Evolutionary conservation across 192 early-diverging fungal genomes (phyloP), one percentile per base, ranked within the genome.

Genomic region (Coemansia sp.): DNA sequence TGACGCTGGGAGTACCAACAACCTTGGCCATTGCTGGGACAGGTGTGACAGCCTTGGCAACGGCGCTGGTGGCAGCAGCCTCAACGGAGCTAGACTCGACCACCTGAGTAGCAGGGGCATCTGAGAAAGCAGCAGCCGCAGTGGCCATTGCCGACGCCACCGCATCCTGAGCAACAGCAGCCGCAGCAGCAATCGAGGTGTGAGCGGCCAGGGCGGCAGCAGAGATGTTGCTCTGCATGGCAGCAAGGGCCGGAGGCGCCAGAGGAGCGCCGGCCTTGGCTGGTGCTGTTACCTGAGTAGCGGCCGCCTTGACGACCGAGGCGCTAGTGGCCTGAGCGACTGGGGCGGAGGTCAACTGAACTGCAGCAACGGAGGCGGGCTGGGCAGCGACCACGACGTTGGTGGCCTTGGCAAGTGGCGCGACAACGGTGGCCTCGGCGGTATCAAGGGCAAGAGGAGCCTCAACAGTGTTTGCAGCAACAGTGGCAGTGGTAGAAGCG

Each of bases 81-180:
- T 7, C 37, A 14, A 33, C 30, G 19, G 37, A 13, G 6, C 37
- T 19, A 8, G 59, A n/a, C 19, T 37, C 33, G 3, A 9, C 58
- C 6, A 60, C 33, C 35, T 33, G 58, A 9, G 58, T 60, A 11
- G 37, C 4, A 13, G 13, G n/a, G 16, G 68, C 68, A 17, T 32
- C 62, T 5, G 49, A 14, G 26, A 70, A 57, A 0, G 69, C 69
- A 3, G 61, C 49, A 17, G 62, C 69, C 3, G 69, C 69, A 10
- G 62, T 70, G 37, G 40, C 50, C 44, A 70, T 63, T 1, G 69
- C 69, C 52, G 69, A 50, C 16, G 62, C 52, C 69, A 70, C 50
- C 1, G 62, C 62, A 21, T 57, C 63, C 62, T 70, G 62, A 2
- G 69, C 69, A 55, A 70, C 14, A 0, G 39, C 26, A 14, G 69